Evolutionary conservation across 139 green algal species (phyloP), one percentile per base, ranked within the genome.

Genomic region (Pleodorina starrii): DNA sequence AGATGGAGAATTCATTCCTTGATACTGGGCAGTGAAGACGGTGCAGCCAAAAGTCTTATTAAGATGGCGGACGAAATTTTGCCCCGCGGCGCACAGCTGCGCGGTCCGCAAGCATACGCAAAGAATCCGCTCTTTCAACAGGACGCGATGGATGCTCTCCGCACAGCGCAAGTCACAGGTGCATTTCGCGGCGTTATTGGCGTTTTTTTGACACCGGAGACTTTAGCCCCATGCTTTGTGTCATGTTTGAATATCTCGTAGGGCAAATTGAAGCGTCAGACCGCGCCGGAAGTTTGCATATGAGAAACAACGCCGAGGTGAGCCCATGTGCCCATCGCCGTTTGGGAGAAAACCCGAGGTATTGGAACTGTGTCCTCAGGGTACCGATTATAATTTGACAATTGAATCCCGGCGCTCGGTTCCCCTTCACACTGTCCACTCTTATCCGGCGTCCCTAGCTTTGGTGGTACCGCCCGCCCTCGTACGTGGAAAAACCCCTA

Each of bases 121-220:
- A 63, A 60, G 44, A 82, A 82, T 43, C 74, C 74, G 6, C 74
- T 82, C 25, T 82, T 44, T n/a, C 72, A 80, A 21, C 40, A 35
- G 2, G 74, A 66, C 27, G 44, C 74, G 23, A 25, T 2, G 27
- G 74, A 63, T 42, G 27, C 27, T 42, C 35, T 63, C 46, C 43
- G 74, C 11, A 44, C 44, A 44, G 7, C 27, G 27, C 44, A 57
- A 46, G 19, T 10, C 43, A 46, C 23, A 82, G 74, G 74, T 27
- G 43, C 27, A 44, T 66, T 10, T 29, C 11, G 5, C 36, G n/a
- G n/a, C n/a, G n/a, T n/a, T n/a, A n/a, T n/a, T n/a, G n/a, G n/a
- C n/a, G n/a, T 77, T 36, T 9, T 14, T 29, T 77, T 77, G 35
- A 7, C 35, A 50, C 19, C 11, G 36, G 69, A 9, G 5, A 4